Conservation (phyloP, 2,329 filamentous ascomycete species). For the Alternaria solani region DNA sequence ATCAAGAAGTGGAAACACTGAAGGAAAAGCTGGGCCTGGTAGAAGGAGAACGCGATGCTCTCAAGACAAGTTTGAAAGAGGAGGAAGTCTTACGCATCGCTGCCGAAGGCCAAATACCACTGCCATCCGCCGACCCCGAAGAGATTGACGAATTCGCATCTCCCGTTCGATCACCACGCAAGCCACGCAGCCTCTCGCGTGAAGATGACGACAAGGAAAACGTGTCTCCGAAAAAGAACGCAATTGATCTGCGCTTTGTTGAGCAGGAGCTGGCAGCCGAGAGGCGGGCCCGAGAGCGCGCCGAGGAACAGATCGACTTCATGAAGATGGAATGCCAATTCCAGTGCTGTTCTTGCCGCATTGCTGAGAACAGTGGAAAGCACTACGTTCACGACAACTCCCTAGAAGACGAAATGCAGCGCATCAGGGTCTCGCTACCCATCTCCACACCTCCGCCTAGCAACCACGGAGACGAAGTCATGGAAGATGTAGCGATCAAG, state of each 20-base stretch:
- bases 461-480: slow-evolving; percentile 61
- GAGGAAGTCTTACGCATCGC: slow-evolving; percentile 77
- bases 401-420: slow-evolving; percentile 47
- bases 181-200: slow-evolving; percentile 56
- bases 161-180: slow-evolving; percentile 61
- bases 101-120: slow-evolving; percentile 72
- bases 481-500: slow-evolving; percentile 41
- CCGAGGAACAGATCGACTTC: slow-evolving; percentile 77
- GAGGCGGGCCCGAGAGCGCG: slow-evolving; percentile 69
- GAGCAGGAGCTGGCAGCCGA: slow-evolving; percentile 62
- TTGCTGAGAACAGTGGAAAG: slow-evolving; percentile 51
- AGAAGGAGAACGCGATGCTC: slow-evolving; percentile 77
- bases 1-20: slow-evolving; percentile 70
- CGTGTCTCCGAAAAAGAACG: slow-evolving; percentile 53
- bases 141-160: slow-evolving; percentile 70
- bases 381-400: slow-evolving; percentile 50
- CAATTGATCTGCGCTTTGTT: slow-evolving; percentile 57
- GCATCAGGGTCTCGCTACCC: slow-evolving; percentile 55
- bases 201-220: slow-evolving; percentile 58
- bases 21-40: slow-evolving; percentile 69
- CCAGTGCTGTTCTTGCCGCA: slow-evolving; percentile 68
- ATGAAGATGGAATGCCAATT: slow-evolving; percentile 77
- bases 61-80: slow-evolving; percentile 75
- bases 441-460: slow-evolving; percentile 70
- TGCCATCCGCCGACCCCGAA: slow-evolving; percentile 62